Evolutionary conservation across 306 rosid genomes (phyloP), one percentile per base, ranked within the genome.

Genomic region (Cotoneaster glaucophyllus): DNA sequence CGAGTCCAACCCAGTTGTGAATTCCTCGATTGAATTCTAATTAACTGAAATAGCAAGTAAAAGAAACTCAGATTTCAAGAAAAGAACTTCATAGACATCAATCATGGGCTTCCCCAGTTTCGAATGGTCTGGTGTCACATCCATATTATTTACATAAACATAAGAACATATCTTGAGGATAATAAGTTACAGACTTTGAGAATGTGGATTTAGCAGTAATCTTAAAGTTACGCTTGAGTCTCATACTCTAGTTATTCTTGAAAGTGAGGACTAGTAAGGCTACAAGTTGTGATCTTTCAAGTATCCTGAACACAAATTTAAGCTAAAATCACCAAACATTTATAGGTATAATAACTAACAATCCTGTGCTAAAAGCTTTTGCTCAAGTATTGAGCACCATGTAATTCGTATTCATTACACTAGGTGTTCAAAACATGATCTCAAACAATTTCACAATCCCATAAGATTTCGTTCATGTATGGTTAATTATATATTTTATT

Each of bases 1-100:
- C 97, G 96, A 85, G 93, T 90, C 98, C 96, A 94, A 71, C 91
- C 90, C 71, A 65, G 76, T 75, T 83, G 89, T 65, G 77, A 77
- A 67, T 84, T 87, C 73, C 98, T 87, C 71, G 54, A 70, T 77
- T 92, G 96, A 82, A 94, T 86, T 81, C 97, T 88, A 59, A 80
- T 31, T 74, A 92, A 80, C 98, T 94, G 87, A 10, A 73, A 86
- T 69, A 83, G 77, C 11, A 75, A 74, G 26, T 68, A 77, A 76
- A 71, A 74, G 37, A 64, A 76, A 77, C 56, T 11, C 65, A 26
- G 54, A 70, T 67, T 77, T 52, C 65, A 80, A 15, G 69, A 61
- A 78, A 78, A 56, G 12, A 74, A 80, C 75, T 72, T 28, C 79
- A 70, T 37, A 75, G 69, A 50, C 44, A 53, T 59, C 65, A 70